Conservation (phyloP, 495 filamentous ascomycete genomes). For the Beverwykella pulmonaria region DNA sequence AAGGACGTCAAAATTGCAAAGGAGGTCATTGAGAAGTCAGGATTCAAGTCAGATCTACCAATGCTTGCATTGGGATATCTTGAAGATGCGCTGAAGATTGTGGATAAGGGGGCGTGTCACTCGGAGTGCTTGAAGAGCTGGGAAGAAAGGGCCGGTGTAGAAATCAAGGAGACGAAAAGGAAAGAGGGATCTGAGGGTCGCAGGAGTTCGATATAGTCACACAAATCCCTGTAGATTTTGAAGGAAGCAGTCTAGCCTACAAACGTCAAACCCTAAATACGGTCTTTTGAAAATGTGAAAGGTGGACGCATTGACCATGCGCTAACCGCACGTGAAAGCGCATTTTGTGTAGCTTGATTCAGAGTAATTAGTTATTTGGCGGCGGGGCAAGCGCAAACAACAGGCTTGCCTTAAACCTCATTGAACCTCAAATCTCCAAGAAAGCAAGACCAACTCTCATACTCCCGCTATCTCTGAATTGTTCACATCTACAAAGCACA, state of each 20-base stretch:
- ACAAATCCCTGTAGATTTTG: no score
- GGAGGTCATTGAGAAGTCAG: constrained; percentile 40
- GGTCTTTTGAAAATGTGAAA: no score
- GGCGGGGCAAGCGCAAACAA: no score
- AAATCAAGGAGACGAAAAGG: constrained; percentile 36
- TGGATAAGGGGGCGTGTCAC: constrained; percentile 39
- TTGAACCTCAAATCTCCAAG: no score
- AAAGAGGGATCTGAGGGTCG: neutral
- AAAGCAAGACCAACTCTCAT: neutral
- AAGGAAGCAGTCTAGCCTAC: no score
- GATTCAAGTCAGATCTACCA: constrained; percentile 37
- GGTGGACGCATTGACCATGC: neutral
- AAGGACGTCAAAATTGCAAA: constrained; percentile 43
- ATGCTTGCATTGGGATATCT: constrained; percentile 25
- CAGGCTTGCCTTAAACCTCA: no score
- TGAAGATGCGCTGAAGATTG: constrained; percentile 33
- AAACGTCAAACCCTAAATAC: no score
- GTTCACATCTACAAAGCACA: neutral
- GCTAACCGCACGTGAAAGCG: constrained; percentile 7
- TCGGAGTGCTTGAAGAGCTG: constrained; percentile 40
- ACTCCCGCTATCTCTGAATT: neutral
- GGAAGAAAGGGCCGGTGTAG: constrained; percentile 41
- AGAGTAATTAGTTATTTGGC: no score
- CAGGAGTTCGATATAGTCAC: constrained; percentile 2
- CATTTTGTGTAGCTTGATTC: neutral